Conservation (phyloP, 2,329 filamentous ascomycete species). For the Phoma sp. region DNA sequence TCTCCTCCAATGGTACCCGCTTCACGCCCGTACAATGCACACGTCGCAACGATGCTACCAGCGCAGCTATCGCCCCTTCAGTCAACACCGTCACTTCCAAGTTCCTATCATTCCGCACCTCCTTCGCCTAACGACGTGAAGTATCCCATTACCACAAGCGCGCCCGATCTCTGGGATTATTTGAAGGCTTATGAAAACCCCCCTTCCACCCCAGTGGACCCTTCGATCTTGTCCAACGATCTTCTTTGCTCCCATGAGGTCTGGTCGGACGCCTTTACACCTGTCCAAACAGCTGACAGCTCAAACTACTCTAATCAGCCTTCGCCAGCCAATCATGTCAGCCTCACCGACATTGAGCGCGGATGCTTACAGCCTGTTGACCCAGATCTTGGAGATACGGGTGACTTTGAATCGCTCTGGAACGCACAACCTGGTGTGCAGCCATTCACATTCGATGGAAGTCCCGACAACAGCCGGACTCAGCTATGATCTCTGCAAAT, state of each 20-base stretch:
- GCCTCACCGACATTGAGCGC: not conserved
- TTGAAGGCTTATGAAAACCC: not conserved
- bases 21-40: not conserved
- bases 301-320: not conserved
- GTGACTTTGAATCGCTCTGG: conserved; percentile 1
- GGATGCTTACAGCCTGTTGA: no score
- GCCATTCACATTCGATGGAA: not conserved
- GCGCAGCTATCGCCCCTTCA: not conserved
- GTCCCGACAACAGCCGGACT: not conserved
- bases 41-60: not conserved
- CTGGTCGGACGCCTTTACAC: not conserved
- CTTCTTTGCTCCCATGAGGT: not conserved
- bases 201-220: not conserved
- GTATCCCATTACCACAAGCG: not conserved
- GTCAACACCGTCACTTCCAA: not conserved
- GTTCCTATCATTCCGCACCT: not conserved
- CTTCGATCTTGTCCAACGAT: not conserved
- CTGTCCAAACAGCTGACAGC: not conserved
- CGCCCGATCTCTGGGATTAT: no score
- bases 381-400: not conserved
- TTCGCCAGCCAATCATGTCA: not conserved
- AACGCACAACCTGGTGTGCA: not conserved
- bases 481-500: no score
- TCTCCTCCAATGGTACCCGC: not conserved
- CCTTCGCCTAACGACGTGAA: not conserved